These are phyloP conservation scores for Xylaria sp. DNA, from an alignment of 2,329 filamentous ascomycete genomes.

Conservation along the genomic window DNA sequence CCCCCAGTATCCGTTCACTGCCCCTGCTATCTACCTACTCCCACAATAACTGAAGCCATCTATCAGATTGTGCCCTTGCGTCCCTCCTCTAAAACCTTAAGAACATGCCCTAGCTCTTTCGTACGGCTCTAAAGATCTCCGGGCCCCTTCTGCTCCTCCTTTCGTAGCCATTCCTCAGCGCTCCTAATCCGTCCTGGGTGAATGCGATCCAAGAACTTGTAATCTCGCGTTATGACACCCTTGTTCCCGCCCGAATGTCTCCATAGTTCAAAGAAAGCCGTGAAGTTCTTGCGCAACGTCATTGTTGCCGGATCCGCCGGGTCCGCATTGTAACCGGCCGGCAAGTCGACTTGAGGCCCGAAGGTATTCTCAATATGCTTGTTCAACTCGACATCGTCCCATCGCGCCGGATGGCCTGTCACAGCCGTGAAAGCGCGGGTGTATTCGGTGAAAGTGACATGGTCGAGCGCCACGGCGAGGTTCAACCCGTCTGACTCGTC, in stretches of 20 bases:
- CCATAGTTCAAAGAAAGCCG: constrained; percentile 15
- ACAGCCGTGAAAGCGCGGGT: constrained; percentile 15
- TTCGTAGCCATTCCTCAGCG: constrained; percentile 16
- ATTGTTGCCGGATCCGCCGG: constrained; percentile 15
- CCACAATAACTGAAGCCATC: not conserved
- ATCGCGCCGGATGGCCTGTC: constrained; percentile 7
- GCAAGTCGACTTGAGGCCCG: constrained; percentile 9
- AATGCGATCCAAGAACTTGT: constrained; percentile 18
- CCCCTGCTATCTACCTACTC: too few relatives aligned
- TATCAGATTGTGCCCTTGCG: constrained; percentile 2
- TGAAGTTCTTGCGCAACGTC: constrained; percentile 15
- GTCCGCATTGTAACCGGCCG: constrained; percentile 19
- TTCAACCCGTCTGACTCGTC: constrained; percentile 15
- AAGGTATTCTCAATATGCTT: constrained; percentile 8
- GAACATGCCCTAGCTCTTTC: constrained; percentile 16
- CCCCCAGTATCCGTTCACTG: not conserved
- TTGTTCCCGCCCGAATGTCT: constrained; percentile 8
- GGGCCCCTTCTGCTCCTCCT: constrained; percentile 12
- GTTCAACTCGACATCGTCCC: constrained; percentile 11
- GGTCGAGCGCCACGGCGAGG: constrained; percentile 14
- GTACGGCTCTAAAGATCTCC: constrained; percentile 22
- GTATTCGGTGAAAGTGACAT: constrained; percentile 20
- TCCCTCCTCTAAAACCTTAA: constrained; percentile 17
- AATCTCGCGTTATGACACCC: constrained; percentile 2
- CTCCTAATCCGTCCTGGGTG: constrained; percentile 17